Conservation (phyloP, 495 filamentous ascomycete genomes). For the Penicillium herquei region DNA sequence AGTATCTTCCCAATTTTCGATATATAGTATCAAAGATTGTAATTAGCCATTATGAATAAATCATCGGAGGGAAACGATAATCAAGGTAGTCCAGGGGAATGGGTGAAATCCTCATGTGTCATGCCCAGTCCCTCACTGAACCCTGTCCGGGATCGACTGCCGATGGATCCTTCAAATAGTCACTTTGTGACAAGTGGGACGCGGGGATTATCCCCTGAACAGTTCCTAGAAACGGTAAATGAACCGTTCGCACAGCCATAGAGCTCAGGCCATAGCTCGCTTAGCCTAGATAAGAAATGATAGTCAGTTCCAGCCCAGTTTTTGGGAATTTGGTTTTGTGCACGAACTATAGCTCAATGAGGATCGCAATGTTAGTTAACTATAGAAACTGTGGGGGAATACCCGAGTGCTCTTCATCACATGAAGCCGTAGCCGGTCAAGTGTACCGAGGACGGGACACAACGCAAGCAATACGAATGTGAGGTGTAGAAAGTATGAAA, state of each 20-base stretch:
- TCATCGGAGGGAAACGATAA: not conserved
- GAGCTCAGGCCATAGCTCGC: slow-evolving; percentile 17
- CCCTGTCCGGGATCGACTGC: not conserved
- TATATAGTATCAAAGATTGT: too few species aligned
- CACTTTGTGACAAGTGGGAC: not conserved
- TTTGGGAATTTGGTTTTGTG: not conserved
- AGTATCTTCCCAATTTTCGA: too few species aligned
- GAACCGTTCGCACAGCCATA: not conserved
- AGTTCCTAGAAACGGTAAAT: slow-evolving; percentile 7
- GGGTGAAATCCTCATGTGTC: too few species aligned
- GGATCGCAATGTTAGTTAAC: not conserved
- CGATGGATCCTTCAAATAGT: not conserved
- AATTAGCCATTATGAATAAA: too few species aligned
- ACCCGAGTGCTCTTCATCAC: not conserved
- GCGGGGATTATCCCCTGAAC: slow-evolving; percentile 14
- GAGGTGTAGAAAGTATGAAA: not conserved
- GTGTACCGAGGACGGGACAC: not conserved
- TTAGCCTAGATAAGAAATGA: slow-evolving; percentile 26
- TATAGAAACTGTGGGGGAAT: not conserved
- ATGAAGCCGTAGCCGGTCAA: slow-evolving; percentile 5
- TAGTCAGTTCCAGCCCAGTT: slow-evolving; percentile 15
- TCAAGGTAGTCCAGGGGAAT: not conserved
- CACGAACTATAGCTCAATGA: not conserved
- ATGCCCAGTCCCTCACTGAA: too few species aligned
- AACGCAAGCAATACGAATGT: not conserved